Evolutionary conservation across 1,139 yeast species (phyloP).

Genomic region (Petasospora rhodanensis): DNA sequence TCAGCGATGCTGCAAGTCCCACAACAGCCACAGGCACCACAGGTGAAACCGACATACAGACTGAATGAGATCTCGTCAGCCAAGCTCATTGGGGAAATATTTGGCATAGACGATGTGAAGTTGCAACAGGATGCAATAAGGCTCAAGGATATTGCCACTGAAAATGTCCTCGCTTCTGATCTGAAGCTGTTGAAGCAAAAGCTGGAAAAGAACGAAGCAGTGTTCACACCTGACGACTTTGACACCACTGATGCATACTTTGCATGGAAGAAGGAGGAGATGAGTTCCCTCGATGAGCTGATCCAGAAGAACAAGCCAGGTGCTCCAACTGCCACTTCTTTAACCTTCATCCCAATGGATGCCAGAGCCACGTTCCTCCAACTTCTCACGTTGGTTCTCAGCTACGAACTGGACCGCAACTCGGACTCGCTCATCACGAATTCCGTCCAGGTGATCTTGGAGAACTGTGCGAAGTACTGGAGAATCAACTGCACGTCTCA

Average conservation of each 20-base stretch:
- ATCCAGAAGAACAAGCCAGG: constrained; percentile 18
- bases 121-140: constrained; percentile 48
- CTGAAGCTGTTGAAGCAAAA: constrained; percentile 34
- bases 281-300: constrained; percentile 33
- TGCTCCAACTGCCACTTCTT: not conserved
- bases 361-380: constrained; percentile 33
- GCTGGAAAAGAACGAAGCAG: constrained; percentile 35
- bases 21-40: constrained; percentile 8
- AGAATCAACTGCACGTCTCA: constrained; percentile 50
- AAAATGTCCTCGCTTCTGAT: constrained; percentile 42
- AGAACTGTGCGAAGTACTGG: constrained; percentile 55
- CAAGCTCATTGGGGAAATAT: constrained; percentile 36
- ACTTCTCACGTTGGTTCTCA: constrained; percentile 29
- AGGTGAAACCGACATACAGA: constrained; percentile 41
- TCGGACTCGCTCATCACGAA: constrained; percentile 29
- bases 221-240: constrained; percentile 41
- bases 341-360: constrained; percentile 42
- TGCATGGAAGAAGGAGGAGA: constrained; percentile 51
- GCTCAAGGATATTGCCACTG: constrained; percentile 39
- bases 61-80: constrained; percentile 47
- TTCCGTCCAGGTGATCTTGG: constrained; percentile 39
- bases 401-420: constrained; percentile 26
- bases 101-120: constrained; percentile 36
- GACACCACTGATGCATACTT: constrained; percentile 35
- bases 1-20: not conserved